Evolutionary conservation across 768 basidiomycete species (phyloP), one percentile per base, ranked within the genome.

Genomic region (Lactarius quietus): DNA sequence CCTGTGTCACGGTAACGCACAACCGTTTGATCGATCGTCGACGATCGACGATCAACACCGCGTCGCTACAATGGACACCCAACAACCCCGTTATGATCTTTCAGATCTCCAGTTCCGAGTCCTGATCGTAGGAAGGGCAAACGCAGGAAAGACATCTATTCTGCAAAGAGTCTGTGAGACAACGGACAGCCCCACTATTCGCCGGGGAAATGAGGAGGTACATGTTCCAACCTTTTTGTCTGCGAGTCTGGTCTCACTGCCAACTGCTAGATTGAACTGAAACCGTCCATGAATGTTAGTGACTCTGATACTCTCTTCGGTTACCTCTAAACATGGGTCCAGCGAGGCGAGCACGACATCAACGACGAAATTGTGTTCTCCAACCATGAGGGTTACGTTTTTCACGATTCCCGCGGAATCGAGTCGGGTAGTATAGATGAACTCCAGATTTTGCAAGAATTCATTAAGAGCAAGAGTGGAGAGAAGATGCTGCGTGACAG

Each of bases 1-100:
- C n/a, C n/a, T 5, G 17, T 20, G 59, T 65, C 59, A 65, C 64
- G 17, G 33, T 28, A 60, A 55, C 33, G n/a, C n/a, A n/a, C n/a
- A n/a, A n/a, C n/a, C n/a, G 33, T 33, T 33, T 33, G 33, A 33
- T 33, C 33, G 8, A 33, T 33, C 33, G 33, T 33, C 33, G 33
- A 4, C 33, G 33, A 33, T 33, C 33, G 8, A 4, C 33, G 33
- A 33, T 33, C 33, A 33, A 33, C 33, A 4, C 33, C 33, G 33
- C 38, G 43, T n/a, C 43, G n/a, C 43, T 45, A 3, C 43, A 12
- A 23, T 23, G n/a, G 43, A 43, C 43, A 43, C 43, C 8, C 43
- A 43, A n/a, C 43, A 43, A n/a, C 20, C 43, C 18, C 41, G 18
- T 45, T n/a, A 2, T n/a, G 2, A 9, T n/a, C 20, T 45, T 45